phyloP scores from a whole-genome alignment of 805 yeast species.

The Teunomyces stri region DNA sequence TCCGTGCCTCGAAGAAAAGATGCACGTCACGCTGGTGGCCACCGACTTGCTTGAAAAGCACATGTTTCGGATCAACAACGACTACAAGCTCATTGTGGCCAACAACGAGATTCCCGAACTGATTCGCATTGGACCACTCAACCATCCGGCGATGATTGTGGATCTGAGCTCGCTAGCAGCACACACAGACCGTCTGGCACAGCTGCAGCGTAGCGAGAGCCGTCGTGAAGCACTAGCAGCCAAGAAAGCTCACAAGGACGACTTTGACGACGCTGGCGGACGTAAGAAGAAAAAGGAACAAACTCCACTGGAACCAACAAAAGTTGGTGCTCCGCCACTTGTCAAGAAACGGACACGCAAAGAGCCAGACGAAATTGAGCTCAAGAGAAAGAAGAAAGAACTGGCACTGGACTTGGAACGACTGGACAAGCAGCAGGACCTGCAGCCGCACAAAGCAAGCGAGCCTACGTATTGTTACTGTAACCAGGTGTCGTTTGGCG shows the following conservation, averaged over 20 bases:
- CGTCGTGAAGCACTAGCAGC: slow-evolving; percentile 94
- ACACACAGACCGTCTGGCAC: slow-evolving; percentile 52
- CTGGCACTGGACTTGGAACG: slow-evolving; percentile 12
- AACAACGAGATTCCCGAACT: slow-evolving; percentile 80
- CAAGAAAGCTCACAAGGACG: slow-evolving; percentile 56
- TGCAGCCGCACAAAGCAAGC: slow-evolving; percentile 4
- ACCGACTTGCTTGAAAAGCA: slow-evolving; percentile 71
- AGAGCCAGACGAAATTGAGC: neutral
- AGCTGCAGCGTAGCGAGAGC: slow-evolving; percentile 75
- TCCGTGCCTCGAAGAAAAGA: slow-evolving; percentile 93
- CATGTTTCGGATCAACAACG: slow-evolving; percentile 71
- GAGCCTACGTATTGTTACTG: slow-evolving; percentile 96
- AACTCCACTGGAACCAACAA: slow-evolving; percentile 18
- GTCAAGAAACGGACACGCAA: slow-evolving; percentile 6
- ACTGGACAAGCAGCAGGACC: neutral
- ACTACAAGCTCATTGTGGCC: slow-evolving; percentile 67
- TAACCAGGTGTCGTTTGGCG: slow-evolving; percentile 95
- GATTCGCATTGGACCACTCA: slow-evolving; percentile 71
- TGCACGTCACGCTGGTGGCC: slow-evolving; percentile 95
- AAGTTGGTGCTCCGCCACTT: neutral
- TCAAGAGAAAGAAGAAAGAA: slow-evolving; percentile 13
- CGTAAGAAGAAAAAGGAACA: slow-evolving; percentile 16
- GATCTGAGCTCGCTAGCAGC: slow-evolving; percentile 47
- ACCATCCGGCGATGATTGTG: slow-evolving; percentile 87
- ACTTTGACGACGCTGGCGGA: slow-evolving; percentile 25